These are phyloP conservation scores for Cryomyces antarcticus DNA, from an alignment of 495 filamentous ascomycete genomes.

Conservation along the genomic window DNA sequence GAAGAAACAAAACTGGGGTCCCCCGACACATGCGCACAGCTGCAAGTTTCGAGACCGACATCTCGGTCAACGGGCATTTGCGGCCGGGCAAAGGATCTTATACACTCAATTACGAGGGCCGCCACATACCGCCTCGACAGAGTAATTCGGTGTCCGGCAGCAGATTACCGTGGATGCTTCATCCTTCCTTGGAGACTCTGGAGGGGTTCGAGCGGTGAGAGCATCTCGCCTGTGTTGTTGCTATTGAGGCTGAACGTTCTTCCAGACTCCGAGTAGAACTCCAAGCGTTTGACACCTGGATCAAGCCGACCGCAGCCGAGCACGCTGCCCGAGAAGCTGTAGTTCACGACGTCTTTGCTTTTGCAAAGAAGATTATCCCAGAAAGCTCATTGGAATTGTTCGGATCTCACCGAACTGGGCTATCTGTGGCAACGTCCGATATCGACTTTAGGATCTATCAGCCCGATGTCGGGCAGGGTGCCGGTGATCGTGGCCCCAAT, in stretches of 20 bases:
- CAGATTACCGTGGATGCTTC: neutral
- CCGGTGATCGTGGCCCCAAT: neutral
- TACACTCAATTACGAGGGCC: neutral
- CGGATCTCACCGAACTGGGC: constrained; percentile 33
- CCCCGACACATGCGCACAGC: neutral
- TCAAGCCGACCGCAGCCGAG: constrained; percentile 17
- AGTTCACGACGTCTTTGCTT: neutral
- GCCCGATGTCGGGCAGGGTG: constrained; percentile 1
- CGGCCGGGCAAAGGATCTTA: neutral
- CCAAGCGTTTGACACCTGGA: constrained; percentile 23
- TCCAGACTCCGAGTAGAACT: constrained; percentile 26
- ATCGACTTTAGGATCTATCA: constrained; percentile 25
- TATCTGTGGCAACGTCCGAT: constrained; percentile 29
- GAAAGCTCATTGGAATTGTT: constrained; percentile 16
- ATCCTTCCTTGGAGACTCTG: neutral
- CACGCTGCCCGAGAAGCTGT: constrained; percentile 2
- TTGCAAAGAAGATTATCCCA: neutral
- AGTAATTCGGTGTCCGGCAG: neutral
- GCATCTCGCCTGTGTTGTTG: neutral
- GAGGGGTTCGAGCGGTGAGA: neutral
- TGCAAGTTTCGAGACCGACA: neutral
- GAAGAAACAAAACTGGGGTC: neutral
- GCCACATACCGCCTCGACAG: neutral
- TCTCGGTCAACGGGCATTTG: neutral
- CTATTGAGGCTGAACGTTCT: neutral